Conservation (phyloP, 768 basidiomycete species). For the Collybia mongolica region DNA sequence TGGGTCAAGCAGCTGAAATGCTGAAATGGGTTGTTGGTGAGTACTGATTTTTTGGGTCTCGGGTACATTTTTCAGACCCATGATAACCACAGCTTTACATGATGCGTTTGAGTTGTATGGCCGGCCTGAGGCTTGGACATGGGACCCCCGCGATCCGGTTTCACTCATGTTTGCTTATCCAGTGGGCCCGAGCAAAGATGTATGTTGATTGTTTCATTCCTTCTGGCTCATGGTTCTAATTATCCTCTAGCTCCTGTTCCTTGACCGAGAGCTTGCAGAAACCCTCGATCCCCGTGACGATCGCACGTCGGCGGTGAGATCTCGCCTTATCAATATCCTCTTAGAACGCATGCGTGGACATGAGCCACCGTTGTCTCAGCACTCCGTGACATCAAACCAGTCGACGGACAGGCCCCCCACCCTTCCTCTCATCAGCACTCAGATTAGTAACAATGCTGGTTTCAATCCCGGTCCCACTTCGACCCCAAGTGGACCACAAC, state of each 20-base stretch:
- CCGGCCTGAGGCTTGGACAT: constrained; percentile 79
- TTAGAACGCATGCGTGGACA: constrained; percentile 58
- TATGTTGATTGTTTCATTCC: constrained; percentile 35
- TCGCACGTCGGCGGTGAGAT: constrained; percentile 68
- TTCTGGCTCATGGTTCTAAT: constrained; percentile 12
- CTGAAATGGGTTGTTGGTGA: constrained; percentile 86
- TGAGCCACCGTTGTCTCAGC: constrained; percentile 14
- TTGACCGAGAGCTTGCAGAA: constrained; percentile 83
- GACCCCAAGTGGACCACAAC: constrained; percentile 37
- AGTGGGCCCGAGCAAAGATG: constrained; percentile 79
- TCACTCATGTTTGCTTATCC: constrained; percentile 97
- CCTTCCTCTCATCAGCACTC: constrained; percentile 33
- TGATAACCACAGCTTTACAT: constrained; percentile 58
- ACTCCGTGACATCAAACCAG: constrained; percentile 3
- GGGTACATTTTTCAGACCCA: constrained; percentile 1
- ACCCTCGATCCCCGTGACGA: constrained; percentile 75
- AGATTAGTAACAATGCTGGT: constrained; percentile 11
- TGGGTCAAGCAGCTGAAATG: constrained; percentile 76
- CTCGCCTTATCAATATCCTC: constrained; percentile 60
- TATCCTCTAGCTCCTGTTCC: constrained; percentile 67
- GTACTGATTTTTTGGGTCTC: constrained; percentile 20
- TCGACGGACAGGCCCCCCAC: constrained; percentile 28
- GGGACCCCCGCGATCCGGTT: constrained; percentile 80
- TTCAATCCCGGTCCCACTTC: constrained; percentile 7
- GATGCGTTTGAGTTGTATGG: constrained; percentile 90